phyloP scores from a whole-genome alignment of 768 basidiomycete genomes.

The Termitomyces sp. region DNA sequence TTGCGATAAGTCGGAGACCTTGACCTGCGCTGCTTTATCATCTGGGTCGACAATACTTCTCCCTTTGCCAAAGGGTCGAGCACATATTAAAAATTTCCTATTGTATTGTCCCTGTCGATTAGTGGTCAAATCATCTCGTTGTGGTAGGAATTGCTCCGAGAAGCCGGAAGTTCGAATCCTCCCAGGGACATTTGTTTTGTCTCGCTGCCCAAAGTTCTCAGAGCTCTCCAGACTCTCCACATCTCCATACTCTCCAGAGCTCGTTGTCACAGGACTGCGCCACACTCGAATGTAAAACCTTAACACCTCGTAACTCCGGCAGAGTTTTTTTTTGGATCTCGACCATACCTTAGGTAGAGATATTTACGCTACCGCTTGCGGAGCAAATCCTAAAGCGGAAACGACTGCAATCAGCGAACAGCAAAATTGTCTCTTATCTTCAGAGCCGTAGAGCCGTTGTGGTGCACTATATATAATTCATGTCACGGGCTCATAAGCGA shows the following conservation, averaged over 20 bases:
- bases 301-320: neutral
- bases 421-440: slow-evolving; percentile 6
- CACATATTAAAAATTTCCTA: no score
- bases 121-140: slow-evolving; percentile 23
- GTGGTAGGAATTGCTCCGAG: slow-evolving; percentile 17
- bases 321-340: no score
- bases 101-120: slow-evolving; percentile 16
- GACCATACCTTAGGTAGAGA: neutral
- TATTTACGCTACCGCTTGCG: neutral
- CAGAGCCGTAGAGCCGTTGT: neutral
- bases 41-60: no score
- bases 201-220: neutral
- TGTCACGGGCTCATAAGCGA: slow-evolving; percentile 1
- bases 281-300: neutral
- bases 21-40: no score
- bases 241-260: no score
- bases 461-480: neutral
- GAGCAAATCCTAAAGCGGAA: neutral
- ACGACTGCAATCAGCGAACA: neutral
- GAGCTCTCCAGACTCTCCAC: no score
- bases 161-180: slow-evolving; percentile 28
- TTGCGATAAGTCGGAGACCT: no score
- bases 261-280: neutral
- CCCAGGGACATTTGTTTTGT: slow-evolving; percentile 21
- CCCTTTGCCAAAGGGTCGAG: no score